phyloP scores from a whole-genome alignment of 805 yeast species.

The Candida pini region DNA sequence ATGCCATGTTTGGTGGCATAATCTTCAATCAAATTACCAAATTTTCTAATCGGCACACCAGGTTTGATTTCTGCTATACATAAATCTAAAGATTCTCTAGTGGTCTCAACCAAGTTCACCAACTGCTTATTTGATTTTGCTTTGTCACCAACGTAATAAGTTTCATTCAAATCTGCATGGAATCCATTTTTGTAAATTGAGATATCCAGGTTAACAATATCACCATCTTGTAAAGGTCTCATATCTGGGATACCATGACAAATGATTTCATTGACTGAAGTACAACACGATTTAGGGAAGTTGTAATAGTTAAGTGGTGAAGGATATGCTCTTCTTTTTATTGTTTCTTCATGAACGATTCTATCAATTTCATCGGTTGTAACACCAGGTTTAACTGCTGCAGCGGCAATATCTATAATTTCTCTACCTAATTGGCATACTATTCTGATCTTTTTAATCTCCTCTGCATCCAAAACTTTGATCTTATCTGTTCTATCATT shows the following conservation, averaged over 20 bases:
- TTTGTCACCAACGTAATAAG: conserved; percentile 92
- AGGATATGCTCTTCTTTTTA: conserved; percentile 87
- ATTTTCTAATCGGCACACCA: conserved; percentile 77
- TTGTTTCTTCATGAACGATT: conserved; percentile 80
- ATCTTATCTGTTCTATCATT: conserved; percentile 66
- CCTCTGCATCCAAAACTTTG: conserved; percentile 57
- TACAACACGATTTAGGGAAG: conserved; percentile 88
- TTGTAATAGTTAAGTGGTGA: conserved; percentile 92
- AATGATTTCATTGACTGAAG: conserved; percentile 89
- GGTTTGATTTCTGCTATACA: conserved; percentile 89
- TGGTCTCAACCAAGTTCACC: conserved; percentile 87
- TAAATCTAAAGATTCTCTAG: conserved; percentile 78
- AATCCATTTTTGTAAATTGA: conserved; percentile 79
- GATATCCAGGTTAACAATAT: conserved; percentile 87
- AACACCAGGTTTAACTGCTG: conserved; percentile 76
- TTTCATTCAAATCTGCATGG: conserved; percentile 94
- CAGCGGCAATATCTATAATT: conserved; percentile 83
- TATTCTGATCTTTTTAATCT: conserved; percentile 66
- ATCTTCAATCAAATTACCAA: conserved; percentile 84
- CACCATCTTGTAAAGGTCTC: conserved; percentile 84
- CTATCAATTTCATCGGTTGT: conserved; percentile 91
- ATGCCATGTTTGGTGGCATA: conserved; percentile 75
- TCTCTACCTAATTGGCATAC: conserved; percentile 80
- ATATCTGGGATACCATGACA: conserved; percentile 98
- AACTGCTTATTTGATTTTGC: conserved; percentile 72